Base-by-base conservation (phyloP, 805 yeast genomes). In the Suhomyces xylopsoci region DNA sequence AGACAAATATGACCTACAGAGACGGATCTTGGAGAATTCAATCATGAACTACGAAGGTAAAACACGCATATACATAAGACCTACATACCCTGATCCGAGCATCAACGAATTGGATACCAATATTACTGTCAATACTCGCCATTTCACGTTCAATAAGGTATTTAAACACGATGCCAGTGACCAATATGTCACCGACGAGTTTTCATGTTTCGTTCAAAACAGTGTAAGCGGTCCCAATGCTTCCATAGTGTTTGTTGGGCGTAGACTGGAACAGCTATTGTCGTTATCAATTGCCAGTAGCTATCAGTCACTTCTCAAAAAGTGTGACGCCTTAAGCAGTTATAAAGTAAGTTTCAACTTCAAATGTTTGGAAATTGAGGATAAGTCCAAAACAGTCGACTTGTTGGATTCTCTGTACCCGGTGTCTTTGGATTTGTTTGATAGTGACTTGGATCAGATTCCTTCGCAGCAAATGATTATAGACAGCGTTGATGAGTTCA, bases 11-110 rank as follows among this genome's bases (percentile, higher is more conserved):
- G 67, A 65, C 30, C 60, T 58, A 4, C 69, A 76, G 28, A 68
- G 79, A 52, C 69, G 78, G 56, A 67, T 71, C 8, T 62, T 82
- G 40, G 84, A 82, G 61, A 80, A 81, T 57, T 71, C 81, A 1
- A 81, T 82, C 7, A 62, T 71, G 69, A 63, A 66, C 24, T 62
- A 64, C 48, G 64, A 68, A 48, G 61, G 64, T 0, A 62, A 58
- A 41, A 25, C 60, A 12, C 53, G 77, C 44, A 67, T 68, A 1
- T 69, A 65, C 50, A 57, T 63, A 0, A 57, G 24, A 38, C 25
- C 26, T 15, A 38, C 42, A 38, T 19, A 38, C 17, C 42, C 20
- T 5, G 42, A 38, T 38, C 22, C 42, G 20, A 38, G 7, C 24
- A 44, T 44, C 36, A n/a, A 26, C 24, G 38, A 44, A 6, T 40